Evolutionary conservation across 306 rosid genomes (phyloP).

Genomic region (Dryas drummondii): DNA sequence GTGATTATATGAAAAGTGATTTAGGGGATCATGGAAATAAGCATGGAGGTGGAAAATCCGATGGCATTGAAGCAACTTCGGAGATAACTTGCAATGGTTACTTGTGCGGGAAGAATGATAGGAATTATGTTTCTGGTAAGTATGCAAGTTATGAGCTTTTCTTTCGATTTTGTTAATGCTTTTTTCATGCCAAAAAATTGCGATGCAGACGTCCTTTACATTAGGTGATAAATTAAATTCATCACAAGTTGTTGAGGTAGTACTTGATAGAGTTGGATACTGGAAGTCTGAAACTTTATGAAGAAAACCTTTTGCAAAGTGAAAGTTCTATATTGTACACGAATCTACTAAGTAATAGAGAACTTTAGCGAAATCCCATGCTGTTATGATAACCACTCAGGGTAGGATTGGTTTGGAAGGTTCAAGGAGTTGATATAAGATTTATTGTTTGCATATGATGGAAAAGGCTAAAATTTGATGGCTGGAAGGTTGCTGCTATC

Average conservation of each 20-base stretch:
- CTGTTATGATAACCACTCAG: not conserved
- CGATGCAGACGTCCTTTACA: not conserved
- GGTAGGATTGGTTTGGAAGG: not conserved
- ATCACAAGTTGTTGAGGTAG: not conserved
- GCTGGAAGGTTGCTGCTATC: not conserved
- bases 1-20: slow-evolving; percentile 17
- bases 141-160: not conserved
- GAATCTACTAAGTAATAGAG: not conserved
- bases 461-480: not conserved
- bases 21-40: slow-evolving; percentile 26
- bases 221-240: not conserved
- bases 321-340: not conserved
- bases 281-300: not conserved
- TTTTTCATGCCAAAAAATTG: not conserved
- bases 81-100: slow-evolving; percentile 43
- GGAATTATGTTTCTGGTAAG: slow-evolving; percentile 58
- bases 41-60: slow-evolving; percentile 33
- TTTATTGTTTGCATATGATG: not conserved
- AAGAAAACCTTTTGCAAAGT: not conserved
- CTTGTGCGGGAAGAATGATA: slow-evolving; percentile 46
- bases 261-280: not conserved
- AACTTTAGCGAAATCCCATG: not conserved
- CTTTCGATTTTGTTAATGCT: slow-evolving; percentile 1
- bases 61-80: slow-evolving; percentile 29
- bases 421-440: not conserved